These are phyloP conservation scores for Hypocrella siamensis DNA, from an alignment of 2,329 filamentous ascomycete species.

Conservation along the genomic window DNA sequence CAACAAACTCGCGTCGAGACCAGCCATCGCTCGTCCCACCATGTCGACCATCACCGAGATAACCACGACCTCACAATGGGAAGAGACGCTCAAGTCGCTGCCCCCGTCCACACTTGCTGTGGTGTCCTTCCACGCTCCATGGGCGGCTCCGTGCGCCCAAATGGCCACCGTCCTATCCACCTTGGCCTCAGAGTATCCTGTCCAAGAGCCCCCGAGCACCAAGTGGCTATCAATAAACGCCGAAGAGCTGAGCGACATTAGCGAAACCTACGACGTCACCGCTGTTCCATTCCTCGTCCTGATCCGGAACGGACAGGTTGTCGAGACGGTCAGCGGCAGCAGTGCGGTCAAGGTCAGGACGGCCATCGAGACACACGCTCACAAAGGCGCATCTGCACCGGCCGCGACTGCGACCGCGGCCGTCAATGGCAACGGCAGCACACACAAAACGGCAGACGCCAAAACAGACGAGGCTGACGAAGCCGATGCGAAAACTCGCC, in stretches of 20 bases:
- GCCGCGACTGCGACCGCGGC: conserved; percentile 18
- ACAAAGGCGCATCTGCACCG: conserved; percentile 21
- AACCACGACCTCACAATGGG: conserved; percentile 57
- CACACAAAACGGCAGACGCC: conserved; percentile 2
- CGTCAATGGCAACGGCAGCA: conserved; percentile 7
- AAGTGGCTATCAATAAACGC: conserved; percentile 86
- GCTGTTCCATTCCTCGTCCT: conserved; percentile 88
- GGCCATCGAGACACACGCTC: conserved; percentile 72
- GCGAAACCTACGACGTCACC: conserved; percentile 84
- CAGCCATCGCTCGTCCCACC: too few relatives aligned
- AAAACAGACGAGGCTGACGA: conserved; percentile 26
- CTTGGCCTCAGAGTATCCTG: conserved; percentile 73
- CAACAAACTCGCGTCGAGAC: too few relatives aligned
- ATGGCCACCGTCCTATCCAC: conserved; percentile 79
- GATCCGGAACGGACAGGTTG: conserved; percentile 54
- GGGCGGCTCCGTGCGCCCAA: conserved; percentile 90
- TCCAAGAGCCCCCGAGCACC: conserved; percentile 47
- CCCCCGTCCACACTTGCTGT: conserved; percentile 59
- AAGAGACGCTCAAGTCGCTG: conserved; percentile 47
- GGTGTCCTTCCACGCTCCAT: conserved; percentile 90
- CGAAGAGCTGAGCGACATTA: conserved; percentile 83
- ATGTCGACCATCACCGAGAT: conserved; percentile 74
- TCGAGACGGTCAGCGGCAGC: conserved; percentile 81
- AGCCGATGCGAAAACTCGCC: conserved; percentile 27
- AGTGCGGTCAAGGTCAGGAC: conserved; percentile 74